A percentile compares a stretch with the other conserved stretches of the same genome.
Evolutionary conservation across 768 basidiomycete species (phyloP).

Genomic region (Tricholoma sp.): DNA sequence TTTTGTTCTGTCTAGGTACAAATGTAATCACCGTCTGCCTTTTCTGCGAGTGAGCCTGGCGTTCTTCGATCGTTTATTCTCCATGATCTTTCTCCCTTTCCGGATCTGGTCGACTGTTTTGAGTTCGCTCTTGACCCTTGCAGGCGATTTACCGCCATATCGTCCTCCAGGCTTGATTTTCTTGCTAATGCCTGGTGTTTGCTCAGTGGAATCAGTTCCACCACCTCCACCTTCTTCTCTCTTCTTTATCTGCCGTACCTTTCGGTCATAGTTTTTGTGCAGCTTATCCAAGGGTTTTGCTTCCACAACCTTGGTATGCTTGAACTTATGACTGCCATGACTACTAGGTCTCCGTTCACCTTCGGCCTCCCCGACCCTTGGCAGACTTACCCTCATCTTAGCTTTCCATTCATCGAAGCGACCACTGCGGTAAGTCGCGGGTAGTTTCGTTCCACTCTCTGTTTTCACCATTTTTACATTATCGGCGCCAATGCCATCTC

Average conservation of each 20-base stretch:
- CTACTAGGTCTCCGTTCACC: conserved; percentile 37
- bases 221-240: conserved; percentile 34
- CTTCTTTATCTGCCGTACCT: conserved; percentile 57
- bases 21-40: conserved; percentile 30
- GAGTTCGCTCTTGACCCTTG: conserved; percentile 74
- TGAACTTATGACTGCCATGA: conserved; percentile 57
- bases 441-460: conserved; percentile 87
- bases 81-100: conserved; percentile 60
- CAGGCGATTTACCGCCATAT: conserved; percentile 54
- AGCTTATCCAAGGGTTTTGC: conserved; percentile 79
- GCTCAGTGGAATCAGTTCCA: conserved; percentile 18
- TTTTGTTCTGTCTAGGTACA: background rate
- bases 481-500: conserved; percentile 81
- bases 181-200: conserved; percentile 13
- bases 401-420: conserved; percentile 94
- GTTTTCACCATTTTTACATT: conserved; percentile 92
- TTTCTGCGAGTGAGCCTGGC: conserved; percentile 59
- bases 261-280: conserved; percentile 69
- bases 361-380: conserved; percentile 82
- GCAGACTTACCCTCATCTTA: conserved; percentile 67
- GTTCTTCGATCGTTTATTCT: conserved; percentile 72
- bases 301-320: conserved; percentile 58
- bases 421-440: conserved; percentile 89
- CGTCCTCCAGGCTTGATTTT: conserved; percentile 38
- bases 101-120: conserved; percentile 86